Base-by-base conservation (phyloP, 768 basidiomycete genomes). In the Pleurotus djamor region DNA sequence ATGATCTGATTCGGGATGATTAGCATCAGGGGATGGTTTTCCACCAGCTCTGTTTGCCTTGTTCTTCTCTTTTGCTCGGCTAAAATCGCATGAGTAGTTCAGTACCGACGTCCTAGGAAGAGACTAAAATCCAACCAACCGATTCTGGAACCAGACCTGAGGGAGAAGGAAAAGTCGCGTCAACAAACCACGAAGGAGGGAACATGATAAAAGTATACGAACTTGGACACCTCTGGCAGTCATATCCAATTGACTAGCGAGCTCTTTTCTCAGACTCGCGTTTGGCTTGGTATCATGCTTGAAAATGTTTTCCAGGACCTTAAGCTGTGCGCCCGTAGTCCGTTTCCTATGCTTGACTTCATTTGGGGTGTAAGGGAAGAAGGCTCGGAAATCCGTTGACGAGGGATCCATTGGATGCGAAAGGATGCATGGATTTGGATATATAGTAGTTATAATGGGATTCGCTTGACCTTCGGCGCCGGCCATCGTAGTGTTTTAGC, bases 171-270 rank as follows among this genome's bases (percentile, higher is more conserved):
- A 52, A 59, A 43, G 33, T 14, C 35, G 17, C 48, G 57, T 57
- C 52, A 41, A 50, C 60, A 61, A 34, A 21, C 52, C 41, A 21
- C 49, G 44, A 33, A 47, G 17, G 44, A 37, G 12, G 33, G 48
- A 56, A 36, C 59, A 13, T 52, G 61, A 52, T 44, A 21, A 43
- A 32, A 9, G 32, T 37, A 14, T 36, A 84, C 79, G 50, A 59
- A 96, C 96, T 83, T 98, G 96, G 2, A 98, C 92, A n/a, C 93
- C 94, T 61, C 96, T 79, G 17, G 94, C 86, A 8, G 92, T 91
- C 96, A 98, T 98, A 62, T 87, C 88, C 59, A 98, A 84, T 74
- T 94, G 82, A 8, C 80, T 75, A 0, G 94, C 90, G 56, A 98
- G 84, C 63, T 84, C 80, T 71, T 91, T 92, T 65, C 96, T 83